Base-by-base conservation (phyloP, 495 filamentous ascomycete species). In the Aspergillus nidulans region DNA sequence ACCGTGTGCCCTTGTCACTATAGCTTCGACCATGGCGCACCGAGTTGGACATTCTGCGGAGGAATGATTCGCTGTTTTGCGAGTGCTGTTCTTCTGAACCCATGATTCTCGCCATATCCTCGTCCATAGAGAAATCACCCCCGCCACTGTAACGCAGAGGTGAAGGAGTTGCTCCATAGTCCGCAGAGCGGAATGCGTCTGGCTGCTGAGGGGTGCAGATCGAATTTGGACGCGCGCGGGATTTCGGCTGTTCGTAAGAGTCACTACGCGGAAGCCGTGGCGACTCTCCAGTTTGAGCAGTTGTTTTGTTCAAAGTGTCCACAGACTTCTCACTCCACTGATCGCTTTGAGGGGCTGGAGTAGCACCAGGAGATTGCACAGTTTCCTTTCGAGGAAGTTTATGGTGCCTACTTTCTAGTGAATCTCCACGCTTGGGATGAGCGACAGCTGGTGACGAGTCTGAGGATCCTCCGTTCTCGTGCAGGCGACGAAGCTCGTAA, bases 1-100 rank as follows among this genome's bases (percentile, higher is more conserved):
- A 59, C 12, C 77, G 69, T 7, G 75, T 70, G 16, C 81, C 82
- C 55, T 80, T 77, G 62, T 87, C 87, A 66, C 92, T 97, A 67
- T 85, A 89, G 67, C 87, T 96, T 41, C 95, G 84, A n/a, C 89
- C 89, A 67, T 99, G 94, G 45, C 90, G 90, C 32, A 96, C 90
- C 21, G 89, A 89, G 63, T 92, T 95, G 2, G 95, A 97, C 26
- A 96, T 86, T 25, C 89, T 85, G 34, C 91, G 88, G 49, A 97
- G 71, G 52, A 96, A 87, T 1, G 89, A 91, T 12, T 81, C 75
- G 58, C 65, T 68, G 8, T 68, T 70, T 52, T 74, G 76, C 6
- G 59, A 57, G 19, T 58, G 36, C 18, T 84, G 81, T 39, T 79
- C 80, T 40, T 91, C 88, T 45, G 87, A 83, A 4, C 83, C 83